Conservation (phyloP, 2,329 filamentous ascomycete species). For the Ophiocordyceps camponoti-leonardi region DNA sequence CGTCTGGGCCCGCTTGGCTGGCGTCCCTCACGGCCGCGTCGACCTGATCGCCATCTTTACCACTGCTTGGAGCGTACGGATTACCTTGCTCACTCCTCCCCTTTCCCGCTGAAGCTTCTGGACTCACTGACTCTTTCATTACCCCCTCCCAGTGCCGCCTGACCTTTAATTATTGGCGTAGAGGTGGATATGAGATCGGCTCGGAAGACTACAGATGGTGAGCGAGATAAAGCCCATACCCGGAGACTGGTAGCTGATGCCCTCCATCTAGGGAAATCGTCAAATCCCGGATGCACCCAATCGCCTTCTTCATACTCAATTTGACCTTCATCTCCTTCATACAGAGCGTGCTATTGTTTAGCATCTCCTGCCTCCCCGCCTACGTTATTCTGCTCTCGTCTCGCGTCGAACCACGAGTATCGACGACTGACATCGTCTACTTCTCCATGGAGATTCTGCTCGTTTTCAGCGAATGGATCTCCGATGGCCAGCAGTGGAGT, state of each 20-base stretch:
- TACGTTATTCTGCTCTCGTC: conserved; percentile 67
- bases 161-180: conserved; percentile 95
- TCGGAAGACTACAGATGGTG: conserved; percentile 90
- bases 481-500: conserved; percentile 89
- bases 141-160: conserved; percentile 33
- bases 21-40: conserved; percentile 50
- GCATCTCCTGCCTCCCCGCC: conserved; percentile 57
- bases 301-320: conserved; percentile 71
- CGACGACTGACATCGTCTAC: conserved; percentile 28
- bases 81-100: background rate
- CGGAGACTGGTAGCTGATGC: background rate
- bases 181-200: conserved; percentile 75
- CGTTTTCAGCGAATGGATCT: conserved; percentile 54
- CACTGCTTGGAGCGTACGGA: conserved; percentile 60
- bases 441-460: conserved; percentile 28
- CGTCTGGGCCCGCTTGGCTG: conserved; percentile 63
- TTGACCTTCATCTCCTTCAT: conserved; percentile 72
- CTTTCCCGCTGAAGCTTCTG: too few species aligned
- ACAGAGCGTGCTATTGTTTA: conserved; percentile 68
- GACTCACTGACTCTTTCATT: background rate
- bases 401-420: conserved; percentile 36
- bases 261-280: conserved; percentile 43
- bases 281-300: conserved; percentile 42
- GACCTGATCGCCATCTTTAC: conserved; percentile 58
- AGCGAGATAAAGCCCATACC: conserved; percentile 1